Percentiles rank a stretch among this genome's conserved stretches.
phyloP scores from a whole-genome alignment of 176 grass and related monocot genomes.

The Phragmites australis region DNA sequence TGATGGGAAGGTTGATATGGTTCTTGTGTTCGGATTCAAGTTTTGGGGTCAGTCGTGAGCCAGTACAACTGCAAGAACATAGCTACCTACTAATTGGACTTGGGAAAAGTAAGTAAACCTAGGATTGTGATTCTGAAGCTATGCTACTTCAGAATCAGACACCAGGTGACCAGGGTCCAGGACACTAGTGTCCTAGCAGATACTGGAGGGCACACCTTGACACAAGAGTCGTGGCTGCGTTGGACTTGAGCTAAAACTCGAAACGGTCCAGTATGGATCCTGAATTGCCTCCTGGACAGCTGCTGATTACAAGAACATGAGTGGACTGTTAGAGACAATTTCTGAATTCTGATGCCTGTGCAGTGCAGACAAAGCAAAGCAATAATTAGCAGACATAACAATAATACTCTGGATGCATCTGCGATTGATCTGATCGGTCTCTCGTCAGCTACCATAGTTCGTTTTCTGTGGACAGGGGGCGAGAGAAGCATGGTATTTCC shows the following conservation, averaged over 20 bases:
- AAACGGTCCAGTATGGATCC: not conserved
- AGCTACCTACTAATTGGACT: not conserved
- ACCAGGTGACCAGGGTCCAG: not conserved
- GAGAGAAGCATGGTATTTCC: constrained; percentile 8
- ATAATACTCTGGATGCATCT: constrained; percentile 15
- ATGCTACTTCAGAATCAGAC: constrained; percentile 28
- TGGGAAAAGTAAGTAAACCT: constrained; percentile 11
- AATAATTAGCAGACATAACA: constrained; percentile 17
- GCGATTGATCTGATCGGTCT: constrained; percentile 6
- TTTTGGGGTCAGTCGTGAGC: constrained; percentile 12
- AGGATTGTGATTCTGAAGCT: constrained; percentile 1
- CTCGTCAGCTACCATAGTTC: constrained; percentile 29
- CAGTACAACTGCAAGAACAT: not conserved
- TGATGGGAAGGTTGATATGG: constrained; percentile 6
- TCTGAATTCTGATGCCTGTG: not conserved
- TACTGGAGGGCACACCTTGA: not conserved
- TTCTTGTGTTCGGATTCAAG: constrained; percentile 17
- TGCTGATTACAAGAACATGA: not conserved
- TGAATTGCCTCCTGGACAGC: not conserved
- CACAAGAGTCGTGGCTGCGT: not conserved
- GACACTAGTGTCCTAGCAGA: not conserved
- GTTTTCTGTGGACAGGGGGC: not conserved
- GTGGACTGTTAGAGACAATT: not conserved
- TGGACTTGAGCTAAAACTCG: not conserved
- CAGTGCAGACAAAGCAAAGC: constrained; percentile 5